Base-by-base conservation (phyloP, 495 filamentous ascomycete species). In the Neurospora sp. region DNA sequence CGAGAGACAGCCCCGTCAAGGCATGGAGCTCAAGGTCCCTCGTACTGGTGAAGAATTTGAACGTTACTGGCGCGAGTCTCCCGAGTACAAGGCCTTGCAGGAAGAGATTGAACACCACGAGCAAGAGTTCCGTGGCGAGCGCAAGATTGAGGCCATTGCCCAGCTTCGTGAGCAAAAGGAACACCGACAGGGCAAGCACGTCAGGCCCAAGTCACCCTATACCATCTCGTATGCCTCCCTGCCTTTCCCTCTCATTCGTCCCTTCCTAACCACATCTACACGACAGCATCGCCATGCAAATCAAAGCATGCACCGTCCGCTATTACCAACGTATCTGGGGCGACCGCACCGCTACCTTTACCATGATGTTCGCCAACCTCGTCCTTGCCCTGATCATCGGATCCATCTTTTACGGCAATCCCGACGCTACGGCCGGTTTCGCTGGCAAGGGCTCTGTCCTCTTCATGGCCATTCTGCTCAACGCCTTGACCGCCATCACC, bases 21-120 rank as follows among this genome's bases (percentile, higher is more conserved):
- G 91, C 5, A 89, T 86, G 73, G 91, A 93, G 76, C 84, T 80
- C 7, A 86, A 43, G 84, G 89, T 71, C 85, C 93, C 42, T 85
- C 89, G 81, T 88, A 91, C 42, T 10, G 90, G 36, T 81, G 88
- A 81, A 85, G 92, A 79, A 81, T 95, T 70, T 86, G 93, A 82
- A 76, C 79, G 21, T 84, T 87, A 76, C 38, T 84, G 24, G 82
- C 78, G 76, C 70, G 72, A 39, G 40, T 77, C 71, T n/a, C 75
- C 82, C 8, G 89, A 92, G 69, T 84, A 87, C 45, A 79, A 82
- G 42, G 77, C 81, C 36, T 86, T 95, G 1, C 79, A 90, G 71
- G 73, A 74, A n/a, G 90, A 93, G 21, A 90, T 28, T 28, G 24
- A 28, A 28, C 24, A 28, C 24, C 24, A 28, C 24, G 24, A 28